These are phyloP conservation scores for Nepenthes mirabilis DNA, from an alignment of 148 eudicot species.

Conservation along the genomic window DNA sequence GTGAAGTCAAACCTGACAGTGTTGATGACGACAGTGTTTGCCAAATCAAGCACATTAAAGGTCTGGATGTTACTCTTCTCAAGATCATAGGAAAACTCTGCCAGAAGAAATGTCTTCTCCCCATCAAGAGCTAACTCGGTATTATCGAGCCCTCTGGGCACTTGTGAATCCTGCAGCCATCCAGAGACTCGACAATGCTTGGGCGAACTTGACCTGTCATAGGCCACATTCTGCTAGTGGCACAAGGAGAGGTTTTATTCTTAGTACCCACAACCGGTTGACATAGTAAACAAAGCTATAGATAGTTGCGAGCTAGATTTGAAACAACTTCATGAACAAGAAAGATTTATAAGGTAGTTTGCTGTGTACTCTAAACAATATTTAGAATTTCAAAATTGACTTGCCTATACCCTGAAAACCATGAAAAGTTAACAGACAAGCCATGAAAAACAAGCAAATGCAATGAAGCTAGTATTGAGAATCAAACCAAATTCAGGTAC, in stretches of 20 bases:
- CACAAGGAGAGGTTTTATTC: conserved; percentile 1
- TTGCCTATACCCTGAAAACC: too few species aligned
- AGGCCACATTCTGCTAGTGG: conserved; percentile 56
- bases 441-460: too few species aligned
- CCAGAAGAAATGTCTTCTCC: conserved; percentile 35
- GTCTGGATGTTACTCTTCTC: conserved; percentile 83
- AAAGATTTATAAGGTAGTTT: too few species aligned
- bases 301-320: too few species aligned
- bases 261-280: neutral
- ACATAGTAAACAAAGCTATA: too few species aligned
- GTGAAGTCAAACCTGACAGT: conserved; percentile 54
- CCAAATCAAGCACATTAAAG: conserved; percentile 30
- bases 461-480: too few species aligned
- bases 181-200: conserved; percentile 61
- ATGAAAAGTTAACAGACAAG: too few species aligned
- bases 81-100: conserved; percentile 67
- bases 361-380: too few species aligned
- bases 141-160: conserved; percentile 7
- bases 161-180: conserved; percentile 41
- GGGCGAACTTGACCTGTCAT: conserved; percentile 73
- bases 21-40: conserved; percentile 26
- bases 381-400: too few species aligned
- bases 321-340: too few species aligned
- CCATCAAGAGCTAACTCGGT: conserved; percentile 11
- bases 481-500: too few species aligned